Percentiles rank a stretch among this genome's conserved stretches.
These are phyloP conservation scores for Phalaenopsis aphrodite DNA, from an alignment of 106 monocot genomes.

Conservation along the genomic window DNA sequence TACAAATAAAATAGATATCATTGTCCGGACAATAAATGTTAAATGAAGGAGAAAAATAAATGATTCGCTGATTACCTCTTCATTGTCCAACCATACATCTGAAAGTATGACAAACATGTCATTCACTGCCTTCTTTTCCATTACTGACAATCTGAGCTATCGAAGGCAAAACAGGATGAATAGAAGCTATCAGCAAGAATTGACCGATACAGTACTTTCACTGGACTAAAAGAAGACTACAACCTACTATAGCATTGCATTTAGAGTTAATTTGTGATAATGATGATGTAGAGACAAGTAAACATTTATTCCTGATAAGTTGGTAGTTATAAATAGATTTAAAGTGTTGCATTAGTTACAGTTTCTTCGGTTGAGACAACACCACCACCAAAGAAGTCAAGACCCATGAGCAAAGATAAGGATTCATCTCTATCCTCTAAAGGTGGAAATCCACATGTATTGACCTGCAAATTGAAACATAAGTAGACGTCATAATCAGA, in stretches of 20 bases:
- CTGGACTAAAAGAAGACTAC: background rate
- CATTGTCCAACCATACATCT: conserved; percentile 90
- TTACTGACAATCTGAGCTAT: conserved; percentile 55
- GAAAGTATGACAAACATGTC: conserved; percentile 99
- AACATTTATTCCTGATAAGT: background rate
- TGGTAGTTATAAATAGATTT: background rate
- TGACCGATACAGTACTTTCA: background rate
- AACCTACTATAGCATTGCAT: background rate
- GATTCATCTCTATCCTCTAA: conserved; percentile 85
- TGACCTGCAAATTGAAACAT: conserved; percentile 44
- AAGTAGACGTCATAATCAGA: background rate
- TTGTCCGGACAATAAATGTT: conserved; percentile 14
- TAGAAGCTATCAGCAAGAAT: conserved; percentile 2
- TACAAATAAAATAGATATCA: conserved; percentile 27
- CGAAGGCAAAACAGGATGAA: conserved; percentile 8
- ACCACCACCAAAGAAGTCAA: conserved; percentile 92
- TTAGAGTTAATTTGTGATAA: background rate
- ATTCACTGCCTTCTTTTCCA: conserved; percentile 92
- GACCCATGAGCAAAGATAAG: conserved; percentile 65
- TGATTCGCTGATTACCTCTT: conserved; percentile 50
- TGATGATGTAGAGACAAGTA: background rate
- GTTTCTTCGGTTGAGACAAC: conserved; percentile 74
- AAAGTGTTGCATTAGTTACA: conserved; percentile 29
- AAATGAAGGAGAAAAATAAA: conserved; percentile 2
- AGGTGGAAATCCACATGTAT: conserved; percentile 98